Evolutionary conservation across 2,329 filamentous ascomycete genomes (phyloP).

Genomic region (Apiospora pterosperma): DNA sequence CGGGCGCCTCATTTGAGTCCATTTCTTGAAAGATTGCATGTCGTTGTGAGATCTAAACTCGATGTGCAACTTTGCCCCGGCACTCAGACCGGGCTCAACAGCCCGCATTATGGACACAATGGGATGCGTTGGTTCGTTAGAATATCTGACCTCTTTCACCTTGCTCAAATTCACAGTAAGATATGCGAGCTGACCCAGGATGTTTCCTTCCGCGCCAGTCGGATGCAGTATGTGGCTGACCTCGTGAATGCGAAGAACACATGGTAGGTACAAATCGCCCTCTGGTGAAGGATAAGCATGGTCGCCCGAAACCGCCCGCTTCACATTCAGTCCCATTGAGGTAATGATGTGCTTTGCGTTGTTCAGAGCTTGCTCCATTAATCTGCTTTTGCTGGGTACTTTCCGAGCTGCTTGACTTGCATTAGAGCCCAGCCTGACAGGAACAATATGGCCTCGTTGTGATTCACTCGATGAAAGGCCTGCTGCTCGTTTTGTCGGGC

Average conservation of each 20-base stretch:
- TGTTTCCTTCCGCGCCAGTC: slow-evolving; percentile 11
- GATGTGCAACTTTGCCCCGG: slow-evolving; percentile 16
- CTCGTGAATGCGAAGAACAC: slow-evolving; percentile 17
- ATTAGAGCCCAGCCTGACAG: neutral
- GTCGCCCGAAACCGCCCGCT: slow-evolving; percentile 13
- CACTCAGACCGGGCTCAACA: slow-evolving; percentile 4
- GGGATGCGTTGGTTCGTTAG: neutral
- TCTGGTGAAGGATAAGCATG: slow-evolving; percentile 16
- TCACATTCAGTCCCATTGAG: neutral
- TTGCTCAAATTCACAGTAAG: slow-evolving; percentile 19
- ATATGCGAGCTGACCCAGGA: slow-evolving; percentile 16
- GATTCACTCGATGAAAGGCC: neutral
- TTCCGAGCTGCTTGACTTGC: neutral
- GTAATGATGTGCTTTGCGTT: neutral
- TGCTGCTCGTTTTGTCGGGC: neutral
- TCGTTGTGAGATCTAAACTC: slow-evolving; percentile 18
- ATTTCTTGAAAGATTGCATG: slow-evolving; percentile 16
- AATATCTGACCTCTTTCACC: neutral
- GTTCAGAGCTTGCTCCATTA: neutral
- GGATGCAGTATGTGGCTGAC: slow-evolving; percentile 21
- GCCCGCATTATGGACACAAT: slow-evolving; percentile 12
- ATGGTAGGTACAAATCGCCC: slow-evolving; percentile 8
- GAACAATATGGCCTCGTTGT: neutral
- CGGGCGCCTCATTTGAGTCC: slow-evolving; percentile 12
- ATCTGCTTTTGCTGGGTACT: neutral